Base-by-base conservation (phyloP, 257 asterid genomes). In the Anisodus tanguticus region DNA sequence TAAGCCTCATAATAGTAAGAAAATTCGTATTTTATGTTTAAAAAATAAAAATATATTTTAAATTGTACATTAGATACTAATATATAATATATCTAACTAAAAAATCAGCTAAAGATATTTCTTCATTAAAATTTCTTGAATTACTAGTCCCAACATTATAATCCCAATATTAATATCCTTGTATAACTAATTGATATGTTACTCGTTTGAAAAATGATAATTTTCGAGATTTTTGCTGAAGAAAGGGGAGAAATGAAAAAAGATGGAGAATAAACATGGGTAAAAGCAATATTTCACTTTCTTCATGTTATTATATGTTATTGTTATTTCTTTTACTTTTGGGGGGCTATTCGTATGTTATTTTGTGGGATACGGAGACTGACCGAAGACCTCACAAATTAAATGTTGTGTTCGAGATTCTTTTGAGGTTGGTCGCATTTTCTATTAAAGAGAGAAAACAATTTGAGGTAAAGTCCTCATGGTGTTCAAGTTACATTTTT, bases 391-490 rank as follows among this genome's bases (percentile, higher is more conserved):
- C 59, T 72, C 17, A 47, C 10, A 72, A 47, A 10, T 1, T 45
- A 43, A 8, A 41, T 71, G 2, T 74, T 6, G 22, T 2, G 13
- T 76, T 76, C 22, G 51, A 51, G 81, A 76, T 76, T 76, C 81
- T 51, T 76, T 76, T 76, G 63, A 12, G 63, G 63, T 76, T 63
- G 63, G 81, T 76, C 12, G 22, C 47, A 76, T 76, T 66, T 72
- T 35, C 74, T 70, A 22, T 54, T 5, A 59, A 82, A 47, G 84
- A 49, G 37, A 49, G 54, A 81, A 49, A 47, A 72, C 83, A 85
- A 85, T 35, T 4, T 1, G 79, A 66, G 53, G 60, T 35, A 19
- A 82, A 22, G 17, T 53, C 41, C 81, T n/a, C 31, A 74, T 47
- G 53, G 41, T 47, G 45, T 39, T 17, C 51, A 85, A 66, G 57